Conservation (phyloP, 2,329 filamentous ascomycete genomes). For the Coleophoma cylindrospora region DNA sequence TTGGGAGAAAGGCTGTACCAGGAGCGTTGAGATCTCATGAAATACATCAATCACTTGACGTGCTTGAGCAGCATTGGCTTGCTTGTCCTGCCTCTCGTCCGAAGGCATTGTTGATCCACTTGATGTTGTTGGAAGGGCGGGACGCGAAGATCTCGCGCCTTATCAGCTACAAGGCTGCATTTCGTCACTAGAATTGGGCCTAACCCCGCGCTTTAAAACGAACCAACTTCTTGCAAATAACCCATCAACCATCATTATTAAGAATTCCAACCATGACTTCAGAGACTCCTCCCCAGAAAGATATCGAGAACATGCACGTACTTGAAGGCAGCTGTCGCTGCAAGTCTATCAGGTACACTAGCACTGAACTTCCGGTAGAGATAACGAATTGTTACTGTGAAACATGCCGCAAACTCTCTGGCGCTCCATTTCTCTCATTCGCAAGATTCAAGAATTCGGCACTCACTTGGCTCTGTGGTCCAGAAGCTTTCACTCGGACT, state of each 20-base stretch:
- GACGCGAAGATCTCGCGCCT: neutral
- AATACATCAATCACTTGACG: slow-evolving; percentile 80
- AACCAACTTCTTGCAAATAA: too few relatives aligned
- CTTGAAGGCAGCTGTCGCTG: slow-evolving; percentile 39
- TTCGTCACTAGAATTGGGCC: neutral
- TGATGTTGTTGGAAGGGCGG: neutral
- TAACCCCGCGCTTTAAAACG: too few relatives aligned
- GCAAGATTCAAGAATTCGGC: slow-evolving; percentile 27
- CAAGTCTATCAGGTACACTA: slow-evolving; percentile 34
- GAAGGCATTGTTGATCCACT: slow-evolving; percentile 33
- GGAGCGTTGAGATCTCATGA: slow-evolving; percentile 80
- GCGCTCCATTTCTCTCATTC: slow-evolving; percentile 39
- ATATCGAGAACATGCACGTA: slow-evolving; percentile 1
- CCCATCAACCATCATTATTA: too few relatives aligned
- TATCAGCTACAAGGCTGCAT: neutral
- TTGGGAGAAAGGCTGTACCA: slow-evolving; percentile 54
- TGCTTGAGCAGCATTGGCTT: slow-evolving; percentile 68
- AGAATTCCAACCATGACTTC: too few relatives aligned
- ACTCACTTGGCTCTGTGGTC: slow-evolving; percentile 28
- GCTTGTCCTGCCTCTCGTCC: slow-evolving; percentile 47
- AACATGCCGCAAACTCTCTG: slow-evolving; percentile 42
- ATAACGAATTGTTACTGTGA: slow-evolving; percentile 40
- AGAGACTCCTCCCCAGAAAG: too few relatives aligned
- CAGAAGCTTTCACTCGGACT: slow-evolving; percentile 26
- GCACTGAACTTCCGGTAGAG: slow-evolving; percentile 27